phyloP scores from a whole-genome alignment of 257 asterid species.

The Salvia splendens region DNA sequence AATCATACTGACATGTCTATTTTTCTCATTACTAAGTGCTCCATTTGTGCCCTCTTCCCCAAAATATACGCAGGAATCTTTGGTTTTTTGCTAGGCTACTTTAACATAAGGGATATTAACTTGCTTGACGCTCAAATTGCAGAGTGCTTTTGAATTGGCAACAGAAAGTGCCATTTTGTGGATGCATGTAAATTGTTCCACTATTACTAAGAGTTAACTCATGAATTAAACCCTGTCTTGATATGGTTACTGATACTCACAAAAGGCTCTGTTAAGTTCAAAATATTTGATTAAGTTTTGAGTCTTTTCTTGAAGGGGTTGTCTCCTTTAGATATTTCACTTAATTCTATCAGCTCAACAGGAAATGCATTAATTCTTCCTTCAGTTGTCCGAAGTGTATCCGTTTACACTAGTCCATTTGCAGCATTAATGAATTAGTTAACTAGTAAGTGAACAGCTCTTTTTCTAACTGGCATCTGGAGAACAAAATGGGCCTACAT shows the following conservation, averaged over 20 bases:
- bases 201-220: not conserved
- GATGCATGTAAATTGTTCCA: not conserved
- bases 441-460: not conserved
- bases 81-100: not conserved
- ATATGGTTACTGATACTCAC: conserved; percentile 5
- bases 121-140: not conserved
- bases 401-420: not conserved
- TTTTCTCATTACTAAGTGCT: not conserved
- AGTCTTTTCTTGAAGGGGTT: not conserved
- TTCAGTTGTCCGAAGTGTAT: not conserved
- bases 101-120: not conserved
- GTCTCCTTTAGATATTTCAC: not conserved
- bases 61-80: not conserved
- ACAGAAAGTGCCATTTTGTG: conserved; percentile 2
- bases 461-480: not conserved
- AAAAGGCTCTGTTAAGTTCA: conserved; percentile 5
- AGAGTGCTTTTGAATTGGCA: not conserved
- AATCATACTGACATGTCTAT: not conserved
- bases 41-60: not conserved
- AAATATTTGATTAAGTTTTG: conserved; percentile 6
- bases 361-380: not conserved
- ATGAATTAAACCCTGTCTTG: conserved; percentile 10
- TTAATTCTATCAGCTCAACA: conserved; percentile 1
- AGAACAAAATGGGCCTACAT: not conserved
- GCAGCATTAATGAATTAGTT: not conserved